Evolutionary conservation across 1,139 yeast species (phyloP).

Genomic region (Keqinozyma sinolaborantium): DNA sequence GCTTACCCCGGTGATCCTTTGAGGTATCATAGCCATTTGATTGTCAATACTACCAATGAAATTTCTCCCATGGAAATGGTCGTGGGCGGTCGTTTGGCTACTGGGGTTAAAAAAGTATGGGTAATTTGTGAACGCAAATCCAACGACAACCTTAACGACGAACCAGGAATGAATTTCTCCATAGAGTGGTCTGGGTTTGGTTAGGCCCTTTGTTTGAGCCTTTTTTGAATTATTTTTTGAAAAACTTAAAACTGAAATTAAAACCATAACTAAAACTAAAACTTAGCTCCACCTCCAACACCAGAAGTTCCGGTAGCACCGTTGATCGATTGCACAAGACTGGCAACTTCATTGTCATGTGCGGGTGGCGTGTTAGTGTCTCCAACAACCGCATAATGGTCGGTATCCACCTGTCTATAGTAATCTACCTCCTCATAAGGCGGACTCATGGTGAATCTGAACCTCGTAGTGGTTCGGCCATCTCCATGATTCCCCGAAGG

Average conservation of each 20-base stretch:
- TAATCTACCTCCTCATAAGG: conserved; percentile 23
- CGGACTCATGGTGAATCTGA: conserved; percentile 22
- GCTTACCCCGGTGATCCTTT: conserved; percentile 96
- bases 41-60: conserved; percentile 54
- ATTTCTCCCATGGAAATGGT: conserved; percentile 55
- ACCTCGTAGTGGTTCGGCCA: conserved; percentile 40
- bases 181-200: conserved; percentile 86
- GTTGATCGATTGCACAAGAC: neutral
- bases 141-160: conserved; percentile 10
- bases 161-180: conserved; percentile 43
- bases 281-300: neutral
- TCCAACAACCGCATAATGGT: conserved; percentile 28
- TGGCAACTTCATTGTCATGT: neutral
- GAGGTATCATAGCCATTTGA: conserved; percentile 82
- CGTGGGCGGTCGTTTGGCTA: conserved; percentile 85
- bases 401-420: conserved; percentile 39
- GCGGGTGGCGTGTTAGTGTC: neutral
- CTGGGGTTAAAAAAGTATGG: conserved; percentile 89
- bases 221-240: no score
- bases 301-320: neutral
- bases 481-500: conserved; percentile 51
- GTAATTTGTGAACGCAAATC: conserved; percentile 49
- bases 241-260: no score
- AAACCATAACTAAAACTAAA: neutral
- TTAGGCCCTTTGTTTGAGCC: no score